Base-by-base conservation (phyloP, 2,329 filamentous ascomycete species). In the Elsinoe perseae region DNA sequence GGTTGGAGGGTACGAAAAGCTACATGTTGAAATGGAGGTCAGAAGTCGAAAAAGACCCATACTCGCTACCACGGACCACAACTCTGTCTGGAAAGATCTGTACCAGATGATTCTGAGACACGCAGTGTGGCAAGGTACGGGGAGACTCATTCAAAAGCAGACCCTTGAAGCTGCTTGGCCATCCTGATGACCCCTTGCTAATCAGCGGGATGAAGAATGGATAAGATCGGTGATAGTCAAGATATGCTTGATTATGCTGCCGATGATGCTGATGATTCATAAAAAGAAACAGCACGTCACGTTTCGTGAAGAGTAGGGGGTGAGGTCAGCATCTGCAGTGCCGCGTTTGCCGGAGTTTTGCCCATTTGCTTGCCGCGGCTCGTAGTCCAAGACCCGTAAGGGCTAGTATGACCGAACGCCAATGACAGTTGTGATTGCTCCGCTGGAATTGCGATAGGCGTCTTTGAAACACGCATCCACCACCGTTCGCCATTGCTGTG, bases 221-320 rank as follows among this genome's bases (percentile, higher is more conserved):
- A 44, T 44, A 36, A 36, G 5, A 5, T 36, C 32, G 32, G 32
- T 12, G 40, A 44, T 44, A 44, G 40, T 25, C 40, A 27, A 44
- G 40, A 44, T 25, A 44, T 25, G 44, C 44, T 30, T 30, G 28
- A 50, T 50, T 23, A 50, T 50, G 44, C 23, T 50, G 44, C 18
- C 16, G 25, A 20, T 30, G 44, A 30, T 50, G 44, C 23, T 50
- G 44, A 43, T 14, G 25, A 20, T 30, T 23, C n/a, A 25, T 14
- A 25, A 50, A 50, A 50, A 50, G 44, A 50, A 50, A 50, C 12
- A 30, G 14, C 40, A 21, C 44, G 28, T 50, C 25, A 27, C 44
- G 44, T 30, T 30, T 36, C 32, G 16, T 1, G 28, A 14, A 30
- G 23, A 30, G n/a, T 25, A 30, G 27, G 25, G 27, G 25, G 21